Evolutionary conservation across 495 filamentous ascomycete species (phyloP).

Genomic region (Penicillium bovifimosum): DNA sequence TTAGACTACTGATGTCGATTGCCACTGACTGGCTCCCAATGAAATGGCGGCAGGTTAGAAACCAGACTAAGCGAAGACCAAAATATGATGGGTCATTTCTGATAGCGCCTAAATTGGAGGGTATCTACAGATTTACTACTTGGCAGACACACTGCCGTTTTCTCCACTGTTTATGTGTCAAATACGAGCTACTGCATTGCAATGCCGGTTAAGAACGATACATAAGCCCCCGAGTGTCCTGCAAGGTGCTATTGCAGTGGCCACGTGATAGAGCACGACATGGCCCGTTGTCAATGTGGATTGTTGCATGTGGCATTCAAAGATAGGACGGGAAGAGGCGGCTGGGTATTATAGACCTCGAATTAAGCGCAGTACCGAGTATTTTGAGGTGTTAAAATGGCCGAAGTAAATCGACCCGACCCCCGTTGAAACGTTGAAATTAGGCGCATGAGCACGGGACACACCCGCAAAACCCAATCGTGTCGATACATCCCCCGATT

Average conservation of each 20-base stretch:
- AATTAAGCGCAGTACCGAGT: no score
- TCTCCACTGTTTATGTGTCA: not conserved
- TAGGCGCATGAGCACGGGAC: constrained; percentile 7
- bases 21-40: not conserved
- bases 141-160: not conserved
- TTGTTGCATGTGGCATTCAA: no score
- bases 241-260: no score
- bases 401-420: not conserved
- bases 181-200: not conserved
- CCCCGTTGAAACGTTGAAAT: constrained; percentile 16
- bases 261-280: no score
- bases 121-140: no score
- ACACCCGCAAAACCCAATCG: constrained; percentile 14
- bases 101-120: not conserved
- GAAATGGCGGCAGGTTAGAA: not conserved
- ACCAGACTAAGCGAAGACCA: not conserved
- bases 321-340: no score
- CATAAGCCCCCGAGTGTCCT: not conserved
- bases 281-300: no score
- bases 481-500: constrained; percentile 15
- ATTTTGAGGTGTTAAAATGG: not conserved
- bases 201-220: not conserved
- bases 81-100: not conserved
- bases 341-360: no score
- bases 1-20: not conserved